Conservation (phyloP, 83 land plant genomes). For the Picea engelmannii region DNA sequence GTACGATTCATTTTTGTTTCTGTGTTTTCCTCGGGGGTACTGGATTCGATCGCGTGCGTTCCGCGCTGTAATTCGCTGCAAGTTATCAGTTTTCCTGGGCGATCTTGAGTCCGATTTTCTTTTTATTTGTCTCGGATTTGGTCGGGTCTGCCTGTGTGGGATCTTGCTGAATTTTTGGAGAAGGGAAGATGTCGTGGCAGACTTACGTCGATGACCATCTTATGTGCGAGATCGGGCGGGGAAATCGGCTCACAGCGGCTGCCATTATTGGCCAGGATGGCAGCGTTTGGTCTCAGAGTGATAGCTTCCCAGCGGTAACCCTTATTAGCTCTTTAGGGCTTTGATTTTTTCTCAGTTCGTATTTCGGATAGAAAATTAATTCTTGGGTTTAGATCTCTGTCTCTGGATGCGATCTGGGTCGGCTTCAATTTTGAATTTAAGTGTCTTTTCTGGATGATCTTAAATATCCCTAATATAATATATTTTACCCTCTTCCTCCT, state of each 20-base stretch:
- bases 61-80: too few species aligned
- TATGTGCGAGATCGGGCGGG: slow-evolving; percentile 64
- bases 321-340: background rate
- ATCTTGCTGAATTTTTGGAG: too few species aligned
- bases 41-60: too few species aligned
- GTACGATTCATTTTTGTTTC: too few species aligned
- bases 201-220: slow-evolving; percentile 83
- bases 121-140: too few species aligned
- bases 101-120: too few species aligned
- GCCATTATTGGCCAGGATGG: slow-evolving; percentile 91
- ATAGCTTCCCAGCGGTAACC: slow-evolving; percentile 62
- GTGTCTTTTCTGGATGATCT: background rate
- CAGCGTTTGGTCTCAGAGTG: slow-evolving; percentile 82
- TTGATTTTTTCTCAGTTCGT: background rate
- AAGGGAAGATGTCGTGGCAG: slow-evolving; percentile 77
- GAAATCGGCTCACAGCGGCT: slow-evolving; percentile 64
- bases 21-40: too few species aligned
- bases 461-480: too few species aligned
- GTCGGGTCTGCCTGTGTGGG: too few species aligned
- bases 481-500: too few species aligned
- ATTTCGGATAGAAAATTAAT: background rate
- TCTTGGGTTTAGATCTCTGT: background rate
- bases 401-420: background rate
- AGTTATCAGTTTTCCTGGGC: too few species aligned
- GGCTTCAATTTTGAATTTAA: background rate